Evolutionary conservation across 768 basidiomycete species (phyloP).

Genomic region (Mycena vitilis): DNA sequence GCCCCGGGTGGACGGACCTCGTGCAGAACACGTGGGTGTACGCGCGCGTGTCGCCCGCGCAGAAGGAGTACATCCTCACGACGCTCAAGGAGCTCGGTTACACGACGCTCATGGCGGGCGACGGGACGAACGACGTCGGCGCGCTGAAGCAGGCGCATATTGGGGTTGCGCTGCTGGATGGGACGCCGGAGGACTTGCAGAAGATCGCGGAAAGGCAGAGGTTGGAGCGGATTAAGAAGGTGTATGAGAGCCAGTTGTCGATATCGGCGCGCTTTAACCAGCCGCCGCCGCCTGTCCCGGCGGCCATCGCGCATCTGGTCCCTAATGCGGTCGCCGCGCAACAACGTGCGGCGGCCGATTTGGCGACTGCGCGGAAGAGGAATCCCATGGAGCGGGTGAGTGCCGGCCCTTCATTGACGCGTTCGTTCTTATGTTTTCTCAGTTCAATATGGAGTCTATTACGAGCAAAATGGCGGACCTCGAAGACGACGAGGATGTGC

Average conservation of each 20-base stretch:
- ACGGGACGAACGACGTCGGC: constrained; percentile 99
- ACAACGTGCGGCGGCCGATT: constrained; percentile 76
- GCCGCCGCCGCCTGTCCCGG: constrained; percentile 93
- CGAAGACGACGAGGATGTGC: constrained; percentile 95
- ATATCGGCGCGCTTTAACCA: constrained; percentile 92
- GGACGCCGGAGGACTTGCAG: constrained; percentile 90
- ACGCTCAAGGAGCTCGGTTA: constrained; percentile 91
- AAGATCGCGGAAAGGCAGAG: constrained; percentile 94
- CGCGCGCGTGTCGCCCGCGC: constrained; percentile 94
- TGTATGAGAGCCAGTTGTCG: constrained; percentile 95
- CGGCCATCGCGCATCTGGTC: constrained; percentile 86
- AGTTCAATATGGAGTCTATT: constrained; percentile 85
- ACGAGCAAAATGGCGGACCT: constrained; percentile 90
- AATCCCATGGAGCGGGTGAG: constrained; percentile 93
- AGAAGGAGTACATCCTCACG: constrained; percentile 96
- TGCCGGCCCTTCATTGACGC: constrained; percentile 32
- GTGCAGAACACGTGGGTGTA: constrained; percentile 99
- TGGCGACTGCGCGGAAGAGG: constrained; percentile 73
- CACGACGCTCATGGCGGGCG: constrained; percentile 96
- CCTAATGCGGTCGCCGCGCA: constrained; percentile 94
- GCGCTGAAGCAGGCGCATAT: constrained; percentile 98
- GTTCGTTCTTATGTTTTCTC: constrained; percentile 41
- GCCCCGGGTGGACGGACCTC: constrained; percentile 79
- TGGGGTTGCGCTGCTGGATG: constrained; percentile 92
- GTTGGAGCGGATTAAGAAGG: constrained; percentile 92